Percentiles rank a stretch among this genome's conserved stretches.
Conservation (phyloP, 495 filamentous ascomycete species). For the Chaetomium cochliodes region DNA sequence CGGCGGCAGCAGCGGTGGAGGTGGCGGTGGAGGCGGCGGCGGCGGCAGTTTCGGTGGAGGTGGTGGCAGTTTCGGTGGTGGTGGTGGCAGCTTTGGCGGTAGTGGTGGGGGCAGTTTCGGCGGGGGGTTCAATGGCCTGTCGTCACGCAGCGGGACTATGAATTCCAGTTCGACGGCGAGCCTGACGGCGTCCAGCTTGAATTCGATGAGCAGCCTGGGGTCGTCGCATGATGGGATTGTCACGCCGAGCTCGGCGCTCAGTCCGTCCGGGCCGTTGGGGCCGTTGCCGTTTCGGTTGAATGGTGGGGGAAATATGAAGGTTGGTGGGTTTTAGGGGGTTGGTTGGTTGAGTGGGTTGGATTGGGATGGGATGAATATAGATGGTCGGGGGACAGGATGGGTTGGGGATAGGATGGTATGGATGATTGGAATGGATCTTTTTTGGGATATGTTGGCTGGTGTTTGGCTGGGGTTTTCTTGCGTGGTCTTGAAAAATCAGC, state of each 20-base stretch:
- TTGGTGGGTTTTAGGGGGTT: slow-evolving; percentile 18
- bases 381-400: no score
- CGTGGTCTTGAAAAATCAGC: not conserved
- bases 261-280: slow-evolving; percentile 32
- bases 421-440: not conserved
- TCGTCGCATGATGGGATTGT: slow-evolving; percentile 35
- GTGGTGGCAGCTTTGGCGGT: not conserved
- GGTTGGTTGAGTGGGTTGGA: not conserved
- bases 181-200: slow-evolving; percentile 36
- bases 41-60: slow-evolving; percentile 40
- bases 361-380: not conserved
- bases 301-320: slow-evolving; percentile 22
- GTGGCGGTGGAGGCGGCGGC: slow-evolving; percentile 26
- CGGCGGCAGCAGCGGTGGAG: not conserved
- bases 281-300: slow-evolving; percentile 32
- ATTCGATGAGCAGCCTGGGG: slow-evolving; percentile 41
- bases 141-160: slow-evolving; percentile 47
- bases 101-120: slow-evolving; percentile 19
- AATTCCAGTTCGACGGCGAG: slow-evolving; percentile 40
- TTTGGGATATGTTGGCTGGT: not conserved
- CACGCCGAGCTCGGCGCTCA: slow-evolving; percentile 41
- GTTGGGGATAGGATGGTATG: no score
- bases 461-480: not conserved
- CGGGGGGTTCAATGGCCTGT: not conserved
- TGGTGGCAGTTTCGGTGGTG: no score